phyloP scores from a whole-genome alignment of 2,329 filamentous ascomycete genomes.

The Diaporthe caulivora region DNA sequence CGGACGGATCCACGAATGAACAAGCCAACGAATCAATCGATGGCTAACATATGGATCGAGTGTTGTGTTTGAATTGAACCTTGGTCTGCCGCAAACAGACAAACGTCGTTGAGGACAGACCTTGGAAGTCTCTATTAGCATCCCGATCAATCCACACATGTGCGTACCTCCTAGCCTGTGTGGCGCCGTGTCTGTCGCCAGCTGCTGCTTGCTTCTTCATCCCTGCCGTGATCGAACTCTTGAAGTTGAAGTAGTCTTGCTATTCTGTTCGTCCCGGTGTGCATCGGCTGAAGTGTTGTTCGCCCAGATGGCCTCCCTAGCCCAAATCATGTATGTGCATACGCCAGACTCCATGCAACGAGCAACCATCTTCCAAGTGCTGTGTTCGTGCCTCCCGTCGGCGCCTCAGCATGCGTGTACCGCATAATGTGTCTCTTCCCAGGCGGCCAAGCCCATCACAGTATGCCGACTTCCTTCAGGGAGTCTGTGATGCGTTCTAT shows the following conservation, averaged over 20 bases:
- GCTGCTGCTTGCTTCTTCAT: conserved; percentile 10
- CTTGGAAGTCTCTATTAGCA: conserved; percentile 35
- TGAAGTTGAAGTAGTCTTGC: not conserved
- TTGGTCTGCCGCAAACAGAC: conserved; percentile 27
- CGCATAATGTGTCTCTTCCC: not conserved
- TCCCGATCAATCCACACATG: conserved; percentile 4
- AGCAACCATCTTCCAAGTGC: conserved; percentile 3
- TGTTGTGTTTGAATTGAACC: conserved; percentile 18
- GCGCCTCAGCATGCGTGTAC: not conserved
- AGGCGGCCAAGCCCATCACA: conserved; percentile 13
- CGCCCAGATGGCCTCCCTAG: not conserved
- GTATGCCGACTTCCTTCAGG: conserved; percentile 38
- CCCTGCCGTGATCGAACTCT: not conserved
- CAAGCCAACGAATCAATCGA: not conserved
- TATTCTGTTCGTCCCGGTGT: conserved; percentile 9
- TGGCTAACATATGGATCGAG: not conserved
- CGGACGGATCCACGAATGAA: not conserved
- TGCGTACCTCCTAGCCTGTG: conserved; percentile 35
- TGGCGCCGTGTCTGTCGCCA: not conserved
- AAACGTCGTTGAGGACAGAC: conserved; percentile 6
- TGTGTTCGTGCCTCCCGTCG: conserved; percentile 15
- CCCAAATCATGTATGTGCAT: not conserved
- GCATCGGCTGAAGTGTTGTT: not conserved
- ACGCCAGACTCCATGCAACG: conserved; percentile 30
- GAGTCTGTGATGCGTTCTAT: conserved; percentile 55